Conservation (phyloP, 140 eudicot genomes). For the Erigeron philadelphicus region DNA sequence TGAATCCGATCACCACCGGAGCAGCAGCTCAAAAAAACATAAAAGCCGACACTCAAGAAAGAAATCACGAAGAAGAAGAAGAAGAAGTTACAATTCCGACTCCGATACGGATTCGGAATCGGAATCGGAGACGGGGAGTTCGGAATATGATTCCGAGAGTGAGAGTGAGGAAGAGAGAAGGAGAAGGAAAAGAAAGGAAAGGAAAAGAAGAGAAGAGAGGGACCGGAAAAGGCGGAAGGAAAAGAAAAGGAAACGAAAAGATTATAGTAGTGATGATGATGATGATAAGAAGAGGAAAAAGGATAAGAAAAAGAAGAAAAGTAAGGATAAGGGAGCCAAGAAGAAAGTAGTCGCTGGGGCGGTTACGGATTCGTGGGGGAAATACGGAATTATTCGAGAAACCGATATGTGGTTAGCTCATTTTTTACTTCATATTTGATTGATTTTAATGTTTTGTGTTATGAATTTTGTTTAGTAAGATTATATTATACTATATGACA, state of each 20-base stretch:
- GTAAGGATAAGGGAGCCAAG: neutral
- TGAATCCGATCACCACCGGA: conserved; percentile 37
- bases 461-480: conserved; percentile 6
- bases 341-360: conserved; percentile 23
- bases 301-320: neutral
- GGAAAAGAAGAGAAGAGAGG: conserved; percentile 36
- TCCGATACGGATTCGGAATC: conserved; percentile 45
- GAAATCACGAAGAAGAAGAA: conserved; percentile 42
- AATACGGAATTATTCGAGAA: conserved; percentile 71
- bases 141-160: conserved; percentile 43
- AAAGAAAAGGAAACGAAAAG: conserved; percentile 36
- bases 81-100: too few relatives aligned
- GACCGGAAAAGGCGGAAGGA: conserved; percentile 31
- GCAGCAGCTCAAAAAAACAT: conserved; percentile 31
- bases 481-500: neutral
- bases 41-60: conserved; percentile 36
- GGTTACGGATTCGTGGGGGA: conserved; percentile 81
- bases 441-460: neutral
- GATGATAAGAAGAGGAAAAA: conserved; percentile 2
- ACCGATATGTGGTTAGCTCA: conserved; percentile 74
- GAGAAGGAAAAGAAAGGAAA: conserved; percentile 42
- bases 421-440: conserved; percentile 8
- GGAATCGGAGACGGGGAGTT: conserved; percentile 55
- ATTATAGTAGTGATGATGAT: neutral
- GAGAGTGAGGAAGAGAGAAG: conserved; percentile 38